A percentile compares a stretch with the other conserved stretches of the same genome.
phyloP scores from a whole-genome alignment of 768 basidiomycete species.

The Pleurotus eryngii region DNA sequence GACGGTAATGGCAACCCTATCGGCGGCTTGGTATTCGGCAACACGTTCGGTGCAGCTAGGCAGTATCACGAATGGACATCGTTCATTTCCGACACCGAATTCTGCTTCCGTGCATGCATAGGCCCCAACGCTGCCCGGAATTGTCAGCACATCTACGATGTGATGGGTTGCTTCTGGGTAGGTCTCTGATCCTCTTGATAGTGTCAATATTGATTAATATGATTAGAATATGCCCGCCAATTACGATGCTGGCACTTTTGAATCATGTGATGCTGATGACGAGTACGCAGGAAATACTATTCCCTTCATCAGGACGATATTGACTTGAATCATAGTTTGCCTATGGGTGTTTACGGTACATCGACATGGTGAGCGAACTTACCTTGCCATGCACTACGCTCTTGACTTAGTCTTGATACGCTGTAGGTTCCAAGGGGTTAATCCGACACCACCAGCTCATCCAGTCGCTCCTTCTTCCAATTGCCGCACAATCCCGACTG shows the following conservation, averaged over 20 bases:
- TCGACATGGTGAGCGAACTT: slow-evolving; percentile 49
- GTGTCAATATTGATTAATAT: slow-evolving; percentile 21
- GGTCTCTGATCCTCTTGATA: slow-evolving; percentile 8
- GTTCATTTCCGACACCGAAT: slow-evolving; percentile 67
- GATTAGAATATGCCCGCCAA: slow-evolving; percentile 74
- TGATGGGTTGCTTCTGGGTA: slow-evolving; percentile 59
- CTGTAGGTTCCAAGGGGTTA: slow-evolving; percentile 43
- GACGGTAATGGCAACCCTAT: slow-evolving; percentile 29
- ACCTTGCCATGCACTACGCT: neutral
- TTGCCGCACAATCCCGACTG: slow-evolving; percentile 36
- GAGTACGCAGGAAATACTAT: slow-evolving; percentile 36
- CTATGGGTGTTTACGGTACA: slow-evolving; percentile 74
- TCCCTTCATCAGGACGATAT: neutral
- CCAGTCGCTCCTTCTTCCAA: slow-evolving; percentile 60
- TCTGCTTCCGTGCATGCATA: slow-evolving; percentile 77
- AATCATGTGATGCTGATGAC: slow-evolving; percentile 62
- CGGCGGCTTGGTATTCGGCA: slow-evolving; percentile 14
- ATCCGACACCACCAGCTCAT: slow-evolving; percentile 54
- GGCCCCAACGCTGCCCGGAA: slow-evolving; percentile 53
- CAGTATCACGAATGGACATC: slow-evolving; percentile 84
- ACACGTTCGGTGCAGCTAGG: slow-evolving; percentile 30
- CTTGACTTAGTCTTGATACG: neutral
- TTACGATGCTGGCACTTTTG: slow-evolving; percentile 58
- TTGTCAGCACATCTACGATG: slow-evolving; percentile 80
- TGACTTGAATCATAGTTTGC: slow-evolving; percentile 27